A percentile compares a stretch with the other conserved stretches of the same genome.
Evolutionary conservation across 495 filamentous ascomycete species (phyloP).

Genomic region (Durotheca rogersii): DNA sequence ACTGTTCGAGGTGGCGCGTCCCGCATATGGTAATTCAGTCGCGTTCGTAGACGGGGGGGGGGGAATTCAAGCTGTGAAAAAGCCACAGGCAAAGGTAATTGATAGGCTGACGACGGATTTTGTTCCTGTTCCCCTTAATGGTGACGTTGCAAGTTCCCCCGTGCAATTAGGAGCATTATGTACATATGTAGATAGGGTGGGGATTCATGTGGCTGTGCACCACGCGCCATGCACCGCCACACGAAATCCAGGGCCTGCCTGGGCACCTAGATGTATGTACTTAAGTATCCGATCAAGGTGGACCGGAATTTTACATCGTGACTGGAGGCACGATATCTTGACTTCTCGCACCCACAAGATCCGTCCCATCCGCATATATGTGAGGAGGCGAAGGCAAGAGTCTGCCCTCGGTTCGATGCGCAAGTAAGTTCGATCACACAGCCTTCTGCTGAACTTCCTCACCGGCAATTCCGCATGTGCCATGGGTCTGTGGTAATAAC

Average conservation of each 20-base stretch:
- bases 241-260: neutral
- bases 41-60: neutral
- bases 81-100: neutral
- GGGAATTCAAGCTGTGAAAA: neutral
- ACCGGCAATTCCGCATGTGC: too few species aligned
- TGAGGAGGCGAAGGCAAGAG: too few species aligned
- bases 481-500: too few species aligned
- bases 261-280: too few species aligned
- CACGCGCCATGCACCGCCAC: conserved; percentile 2
- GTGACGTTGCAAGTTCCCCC: conserved; percentile 30
- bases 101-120: too few species aligned
- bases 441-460: too few species aligned
- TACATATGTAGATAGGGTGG: neutral
- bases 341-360: too few species aligned
- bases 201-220: conserved; percentile 7
- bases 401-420: conserved; percentile 5
- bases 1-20: neutral
- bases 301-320: too few species aligned
- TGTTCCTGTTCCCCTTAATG: neutral
- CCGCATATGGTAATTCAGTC: neutral
- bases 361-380: too few species aligned
- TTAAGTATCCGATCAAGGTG: too few species aligned
- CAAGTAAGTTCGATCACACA: conserved; percentile 4
- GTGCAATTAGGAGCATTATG: neutral
- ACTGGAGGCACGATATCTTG: neutral